These are phyloP conservation scores for Linnemannia hyalina DNA, from an alignment of 192 early-diverging fungal species.

Conservation along the genomic window DNA sequence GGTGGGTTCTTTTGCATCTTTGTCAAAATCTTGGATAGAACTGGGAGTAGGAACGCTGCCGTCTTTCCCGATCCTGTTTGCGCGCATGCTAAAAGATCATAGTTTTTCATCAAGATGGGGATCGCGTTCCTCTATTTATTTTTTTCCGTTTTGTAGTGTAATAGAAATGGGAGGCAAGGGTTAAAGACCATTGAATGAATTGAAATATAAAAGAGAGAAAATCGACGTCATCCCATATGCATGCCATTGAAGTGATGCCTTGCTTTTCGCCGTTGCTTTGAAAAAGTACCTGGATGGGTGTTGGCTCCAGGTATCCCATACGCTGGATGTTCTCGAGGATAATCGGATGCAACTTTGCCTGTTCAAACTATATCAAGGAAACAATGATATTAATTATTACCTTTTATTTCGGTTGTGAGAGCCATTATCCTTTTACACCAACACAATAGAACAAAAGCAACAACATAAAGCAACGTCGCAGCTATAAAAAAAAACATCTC, in stretches of 20 bases:
- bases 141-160: neutral
- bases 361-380: conserved; percentile 64
- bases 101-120: conserved; percentile 69
- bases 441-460: neutral
- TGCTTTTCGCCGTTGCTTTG: neutral
- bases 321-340: conserved; percentile 77
- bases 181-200: neutral
- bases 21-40: conserved; percentile 74
- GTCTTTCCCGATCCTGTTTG: conserved; percentile 86
- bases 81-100: conserved; percentile 89
- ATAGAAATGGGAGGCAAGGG: neutral
- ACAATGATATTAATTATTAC: neutral
- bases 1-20: conserved; percentile 44
- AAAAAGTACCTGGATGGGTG: conserved; percentile 76
- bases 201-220: too few species aligned
- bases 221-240: neutral
- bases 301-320: conserved; percentile 75
- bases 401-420: neutral
- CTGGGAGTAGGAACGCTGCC: conserved; percentile 87
- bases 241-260: neutral
- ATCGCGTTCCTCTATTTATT: conserved; percentile 69
- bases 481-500: neutral
- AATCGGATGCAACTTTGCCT: conserved; percentile 72
- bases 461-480: neutral
- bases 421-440: neutral